Percentiles rank a stretch among this genome's conserved stretches.
These are phyloP conservation scores for Wickerhamia fluorescens DNA, from an alignment of 805 yeast genomes.

Conservation along the genomic window DNA sequence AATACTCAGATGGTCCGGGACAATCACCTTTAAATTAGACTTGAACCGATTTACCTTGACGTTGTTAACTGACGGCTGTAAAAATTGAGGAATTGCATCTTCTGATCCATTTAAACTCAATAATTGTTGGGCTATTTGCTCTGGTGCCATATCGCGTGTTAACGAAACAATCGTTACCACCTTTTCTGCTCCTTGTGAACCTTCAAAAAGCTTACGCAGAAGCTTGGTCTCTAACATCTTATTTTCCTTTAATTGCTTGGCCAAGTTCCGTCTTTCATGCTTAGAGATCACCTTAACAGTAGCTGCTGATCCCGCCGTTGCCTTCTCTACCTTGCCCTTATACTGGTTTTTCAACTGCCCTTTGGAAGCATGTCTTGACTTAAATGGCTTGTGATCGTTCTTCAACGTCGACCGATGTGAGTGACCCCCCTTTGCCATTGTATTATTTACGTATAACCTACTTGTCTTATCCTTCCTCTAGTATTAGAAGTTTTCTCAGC, in stretches of 20 bases:
- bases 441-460: too few relatives aligned
- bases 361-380: conserved; percentile 85
- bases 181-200: conserved; percentile 73
- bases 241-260: conserved; percentile 68
- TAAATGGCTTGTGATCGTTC: conserved; percentile 83
- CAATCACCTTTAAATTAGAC: conserved; percentile 63
- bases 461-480: too few relatives aligned
- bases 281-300: conserved; percentile 37
- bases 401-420: conserved; percentile 82
- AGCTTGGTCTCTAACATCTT: conserved; percentile 58
- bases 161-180: conserved; percentile 76
- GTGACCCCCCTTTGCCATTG: conserved; percentile 58
- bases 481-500: too few relatives aligned
- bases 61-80: conserved; percentile 44
- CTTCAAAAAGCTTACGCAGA: conserved; percentile 69
- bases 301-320: conserved; percentile 23
- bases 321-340: conserved; percentile 85
- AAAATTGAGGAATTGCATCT: conserved; percentile 13
- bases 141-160: conserved; percentile 59
- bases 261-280: conserved; percentile 67
- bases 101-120: conserved; percentile 32
- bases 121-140: conserved; percentile 47
- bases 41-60: conserved; percentile 60
- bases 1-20: conserved; percentile 64
- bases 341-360: conserved; percentile 72